Evolutionary conservation across 2,329 filamentous ascomycete species (phyloP).

Genomic region (Orbilia blumenaviensis): DNA sequence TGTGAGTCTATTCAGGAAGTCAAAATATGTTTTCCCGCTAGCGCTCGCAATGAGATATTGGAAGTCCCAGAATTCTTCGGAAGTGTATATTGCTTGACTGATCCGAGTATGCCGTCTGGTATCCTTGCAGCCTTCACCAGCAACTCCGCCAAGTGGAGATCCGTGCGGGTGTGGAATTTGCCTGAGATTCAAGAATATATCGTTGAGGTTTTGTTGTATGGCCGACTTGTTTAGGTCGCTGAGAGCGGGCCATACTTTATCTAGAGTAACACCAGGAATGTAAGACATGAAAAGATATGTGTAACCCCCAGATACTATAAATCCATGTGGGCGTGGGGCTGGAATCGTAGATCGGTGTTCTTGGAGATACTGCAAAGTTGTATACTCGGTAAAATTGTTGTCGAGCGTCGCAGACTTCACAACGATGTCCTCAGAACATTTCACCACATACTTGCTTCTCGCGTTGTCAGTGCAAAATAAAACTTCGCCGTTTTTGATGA

Average conservation of each 20-base stretch:
- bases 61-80: conserved; percentile 36
- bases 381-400: conserved; percentile 28
- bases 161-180: conserved; percentile 22
- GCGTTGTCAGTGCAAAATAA: conserved; percentile 11
- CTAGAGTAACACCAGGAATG: conserved; percentile 32
- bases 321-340: conserved; percentile 20
- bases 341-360: conserved; percentile 26
- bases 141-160: conserved; percentile 32
- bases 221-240: conserved; percentile 12
- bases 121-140: conserved; percentile 37
- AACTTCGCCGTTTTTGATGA: conserved; percentile 20
- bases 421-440: conserved; percentile 35
- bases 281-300: conserved; percentile 34
- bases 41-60: conserved; percentile 12
- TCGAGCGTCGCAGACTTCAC: conserved; percentile 24
- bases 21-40: conserved; percentile 13
- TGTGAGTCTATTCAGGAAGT: conserved; percentile 21
- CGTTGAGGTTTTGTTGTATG: conserved; percentile 20
- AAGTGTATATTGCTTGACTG: conserved; percentile 17
- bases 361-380: conserved; percentile 21
- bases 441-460: conserved; percentile 27
- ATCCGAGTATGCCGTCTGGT: conserved; percentile 21
- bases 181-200: conserved; percentile 29
- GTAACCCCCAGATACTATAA: conserved; percentile 27
- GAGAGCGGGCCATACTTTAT: conserved; percentile 33